Conservation (phyloP, 305 asterid species). For the Lippia alba region DNA sequence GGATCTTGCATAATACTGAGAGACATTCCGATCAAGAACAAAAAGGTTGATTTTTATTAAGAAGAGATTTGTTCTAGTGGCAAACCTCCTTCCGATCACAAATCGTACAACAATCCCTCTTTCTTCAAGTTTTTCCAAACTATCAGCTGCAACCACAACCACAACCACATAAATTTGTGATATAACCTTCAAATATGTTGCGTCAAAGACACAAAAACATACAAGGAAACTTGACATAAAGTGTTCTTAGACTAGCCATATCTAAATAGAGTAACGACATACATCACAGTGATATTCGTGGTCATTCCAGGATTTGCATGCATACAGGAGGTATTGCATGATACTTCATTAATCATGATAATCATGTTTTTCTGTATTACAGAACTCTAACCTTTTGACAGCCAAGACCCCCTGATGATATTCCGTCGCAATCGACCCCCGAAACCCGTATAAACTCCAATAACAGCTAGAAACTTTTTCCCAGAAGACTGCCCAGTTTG, state of each 20-base stretch:
- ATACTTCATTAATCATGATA: conserved; percentile 9
- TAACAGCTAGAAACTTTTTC: conserved; percentile 67
- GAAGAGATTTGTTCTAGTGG: conserved; percentile 30
- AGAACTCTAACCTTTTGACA: conserved; percentile 56
- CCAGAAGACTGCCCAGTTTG: conserved; percentile 47
- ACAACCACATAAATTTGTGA: conserved; percentile 22
- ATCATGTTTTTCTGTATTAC: not conserved
- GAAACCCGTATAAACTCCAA: conserved; percentile 80
- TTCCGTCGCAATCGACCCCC: conserved; percentile 69
- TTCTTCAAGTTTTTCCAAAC: conserved; percentile 65
- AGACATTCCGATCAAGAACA: conserved; percentile 14
- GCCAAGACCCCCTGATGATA: conserved; percentile 69
- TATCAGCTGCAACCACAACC: conserved; percentile 55
- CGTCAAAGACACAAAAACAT: conserved; percentile 22
- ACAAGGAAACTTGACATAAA: conserved; percentile 2
- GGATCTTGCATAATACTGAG: conserved; percentile 13
- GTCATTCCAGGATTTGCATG: conserved; percentile 13
- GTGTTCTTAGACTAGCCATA: conserved; percentile 7
- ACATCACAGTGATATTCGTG: conserved; percentile 4
- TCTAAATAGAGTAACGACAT: conserved; percentile 20
- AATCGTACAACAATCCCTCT: conserved; percentile 70
- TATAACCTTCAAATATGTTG: conserved; percentile 6
- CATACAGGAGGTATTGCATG: conserved; percentile 16
- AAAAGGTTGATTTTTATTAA: conserved; percentile 5
- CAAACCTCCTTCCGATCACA: conserved; percentile 78